Evolutionary conservation across 495 filamentous ascomycete species (phyloP), one percentile per base, ranked within the genome.

Genomic region (Chlorociboria aeruginascens): DNA sequence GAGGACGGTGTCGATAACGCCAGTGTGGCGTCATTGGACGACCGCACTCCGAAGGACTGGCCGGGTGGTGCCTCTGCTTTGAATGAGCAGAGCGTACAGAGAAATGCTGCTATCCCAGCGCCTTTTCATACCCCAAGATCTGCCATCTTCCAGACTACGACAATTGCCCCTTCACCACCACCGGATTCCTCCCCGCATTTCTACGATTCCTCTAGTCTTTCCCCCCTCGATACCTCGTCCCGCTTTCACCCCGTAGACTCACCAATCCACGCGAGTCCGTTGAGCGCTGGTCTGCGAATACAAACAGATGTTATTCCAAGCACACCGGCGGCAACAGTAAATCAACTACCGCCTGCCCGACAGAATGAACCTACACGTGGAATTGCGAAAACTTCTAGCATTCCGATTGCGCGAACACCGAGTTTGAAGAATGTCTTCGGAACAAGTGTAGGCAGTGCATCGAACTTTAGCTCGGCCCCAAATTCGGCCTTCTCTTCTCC

Each of bases 401-500:
- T 71, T 63, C 51, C 52, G 62, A 7, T 66, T 61, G 28, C 68
- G 68, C 37, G 77, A 69, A 43, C 72, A 68, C 45, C 79, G 67
- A 63, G 52, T 73, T 25, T 70, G 66, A 55, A 72, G 65, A 37
- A 62, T 68, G 25, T 64, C 65, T 28, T 70, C 58, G 40, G 62
- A 61, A 16, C 50, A 65, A 72, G 68, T 51, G 61, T 69, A 3
- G 72, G 68, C 12, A 82, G 79, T 6, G 57, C 77, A 17, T 83
- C 57, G 11, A 46, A 45, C 17, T 34, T 55, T 11, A 45, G 50
- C 10, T 60, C 57, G 6, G 45, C 81, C 2, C 79, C 79, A 1
- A 71, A 67, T 28, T 82, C 81, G 10, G 63, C 66, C 2, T 55
- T 79, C 14, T 77, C 81, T 6, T 85, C 81, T 13, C 88, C 89